phyloP scores from a whole-genome alignment of 2,329 filamentous ascomycete genomes.

The Aphanoascus verrucosus region DNA sequence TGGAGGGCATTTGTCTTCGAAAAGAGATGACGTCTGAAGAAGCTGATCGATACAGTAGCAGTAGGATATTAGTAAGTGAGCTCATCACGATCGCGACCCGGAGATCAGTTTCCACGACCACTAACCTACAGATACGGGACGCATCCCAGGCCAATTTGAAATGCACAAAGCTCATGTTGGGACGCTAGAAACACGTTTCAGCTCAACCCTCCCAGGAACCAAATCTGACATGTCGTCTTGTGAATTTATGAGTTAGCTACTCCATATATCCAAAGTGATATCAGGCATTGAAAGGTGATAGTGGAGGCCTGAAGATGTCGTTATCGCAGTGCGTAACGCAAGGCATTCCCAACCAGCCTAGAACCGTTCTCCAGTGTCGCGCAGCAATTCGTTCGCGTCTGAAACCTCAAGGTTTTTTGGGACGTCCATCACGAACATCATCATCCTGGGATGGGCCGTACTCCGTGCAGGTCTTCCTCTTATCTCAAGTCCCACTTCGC shows the following conservation, averaged over 20 bases:
- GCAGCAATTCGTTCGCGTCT: neutral
- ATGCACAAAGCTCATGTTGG: neutral
- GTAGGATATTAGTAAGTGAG: too few relatives aligned
- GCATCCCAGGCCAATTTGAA: neutral
- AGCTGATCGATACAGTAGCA: too few relatives aligned
- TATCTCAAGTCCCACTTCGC: neutral
- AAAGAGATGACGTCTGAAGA: neutral
- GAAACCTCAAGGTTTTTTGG: neutral
- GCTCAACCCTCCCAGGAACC: neutral
- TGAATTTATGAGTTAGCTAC: too few relatives aligned
- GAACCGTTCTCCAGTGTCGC: neutral
- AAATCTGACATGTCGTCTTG: neutral
- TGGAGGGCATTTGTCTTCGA: too few relatives aligned
- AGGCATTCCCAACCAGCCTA: neutral
- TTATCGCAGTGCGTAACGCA: too few relatives aligned
- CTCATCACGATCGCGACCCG: neutral
- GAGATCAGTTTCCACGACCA: neutral
- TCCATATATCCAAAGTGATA: too few relatives aligned
- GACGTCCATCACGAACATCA: neutral
- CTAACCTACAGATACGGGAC: neutral
- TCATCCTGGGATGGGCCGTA: neutral
- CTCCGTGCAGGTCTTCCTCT: neutral
- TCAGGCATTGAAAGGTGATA: too few relatives aligned
- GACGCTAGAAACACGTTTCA: neutral
- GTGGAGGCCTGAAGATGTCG: neutral